phyloP scores from a whole-genome alignment of 2,329 filamentous ascomycete genomes.

The Talaromyces marneffei region DNA sequence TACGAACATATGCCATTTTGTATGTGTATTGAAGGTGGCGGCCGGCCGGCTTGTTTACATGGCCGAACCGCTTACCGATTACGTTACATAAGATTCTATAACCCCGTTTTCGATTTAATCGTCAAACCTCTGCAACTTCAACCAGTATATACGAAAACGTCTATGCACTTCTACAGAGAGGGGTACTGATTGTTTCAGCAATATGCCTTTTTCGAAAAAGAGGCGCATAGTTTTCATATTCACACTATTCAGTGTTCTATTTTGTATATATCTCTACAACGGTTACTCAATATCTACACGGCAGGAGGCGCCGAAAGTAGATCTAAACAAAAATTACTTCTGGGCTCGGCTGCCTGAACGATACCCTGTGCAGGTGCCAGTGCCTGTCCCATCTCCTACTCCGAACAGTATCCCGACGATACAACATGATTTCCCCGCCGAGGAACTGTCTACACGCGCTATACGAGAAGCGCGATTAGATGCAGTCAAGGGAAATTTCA shows the following conservation, averaged over 20 bases:
- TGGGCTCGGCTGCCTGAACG: background rate
- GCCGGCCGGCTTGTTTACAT: too few species aligned
- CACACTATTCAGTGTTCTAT: background rate
- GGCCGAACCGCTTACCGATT: too few species aligned
- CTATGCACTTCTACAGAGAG: background rate
- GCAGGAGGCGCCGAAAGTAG: background rate
- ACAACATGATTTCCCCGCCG: slow-evolving; percentile 6
- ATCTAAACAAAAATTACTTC: background rate
- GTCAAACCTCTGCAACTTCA: background rate
- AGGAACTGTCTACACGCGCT: background rate
- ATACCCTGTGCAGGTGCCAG: background rate
- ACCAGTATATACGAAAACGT: background rate
- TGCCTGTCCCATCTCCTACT: background rate
- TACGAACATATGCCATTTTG: too few species aligned
- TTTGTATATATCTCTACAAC: background rate
- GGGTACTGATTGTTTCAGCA: background rate
- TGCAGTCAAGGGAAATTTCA: slow-evolving; percentile 64
- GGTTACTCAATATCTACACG: background rate
- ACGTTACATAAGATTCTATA: too few species aligned
- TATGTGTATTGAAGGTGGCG: too few species aligned
- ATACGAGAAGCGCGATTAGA: slow-evolving; percentile 20
- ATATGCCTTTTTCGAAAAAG: background rate
- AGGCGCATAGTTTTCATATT: background rate
- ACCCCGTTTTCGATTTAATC: background rate
- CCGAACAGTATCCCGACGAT: background rate